Percentiles rank a stretch among this genome's conserved stretches.
Evolutionary conservation across 768 basidiomycete species (phyloP).

Genomic region (Lyophyllum atratum): DNA sequence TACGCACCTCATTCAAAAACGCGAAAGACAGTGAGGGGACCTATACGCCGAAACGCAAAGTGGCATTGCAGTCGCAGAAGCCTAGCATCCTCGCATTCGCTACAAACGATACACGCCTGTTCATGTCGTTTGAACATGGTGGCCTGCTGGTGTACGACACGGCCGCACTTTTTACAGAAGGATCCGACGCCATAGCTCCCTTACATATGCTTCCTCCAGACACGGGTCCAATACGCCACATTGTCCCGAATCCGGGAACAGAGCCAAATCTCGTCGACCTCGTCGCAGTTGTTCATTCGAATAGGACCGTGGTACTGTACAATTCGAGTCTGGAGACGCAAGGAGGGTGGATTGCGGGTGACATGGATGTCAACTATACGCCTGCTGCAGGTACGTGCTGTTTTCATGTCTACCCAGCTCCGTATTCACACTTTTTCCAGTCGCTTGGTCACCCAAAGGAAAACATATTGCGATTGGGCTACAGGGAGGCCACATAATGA

Average conservation of each 20-base stretch:
- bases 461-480: conserved; percentile 82
- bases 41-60: conserved; percentile 54
- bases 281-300: conserved; percentile 55
- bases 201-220: conserved; percentile 49
- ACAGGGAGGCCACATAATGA: conserved; percentile 68
- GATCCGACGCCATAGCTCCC: conserved; percentile 44
- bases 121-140: conserved; percentile 62
- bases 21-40: conserved; percentile 40
- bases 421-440: conserved; percentile 35
- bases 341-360: conserved; percentile 54
- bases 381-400: conserved; percentile 60
- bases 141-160: conserved; percentile 63
- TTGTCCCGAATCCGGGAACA: conserved; percentile 65
- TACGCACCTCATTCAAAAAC: conserved; percentile 54
- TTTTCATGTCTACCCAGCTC: neutral
- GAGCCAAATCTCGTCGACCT: conserved; percentile 53
- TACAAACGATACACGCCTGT: conserved; percentile 55
- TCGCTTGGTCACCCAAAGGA: conserved; percentile 85
- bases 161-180: conserved; percentile 47
- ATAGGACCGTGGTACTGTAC: conserved; percentile 58
- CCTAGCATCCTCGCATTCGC: conserved; percentile 61
- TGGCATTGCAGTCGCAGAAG: conserved; percentile 43
- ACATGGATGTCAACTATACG: conserved; percentile 41
- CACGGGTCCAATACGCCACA: conserved; percentile 48
- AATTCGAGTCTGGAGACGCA: conserved; percentile 55